These are phyloP conservation scores for Anethum foeniculum DNA, from an alignment of 140 eudicot species.

Conservation along the genomic window DNA sequence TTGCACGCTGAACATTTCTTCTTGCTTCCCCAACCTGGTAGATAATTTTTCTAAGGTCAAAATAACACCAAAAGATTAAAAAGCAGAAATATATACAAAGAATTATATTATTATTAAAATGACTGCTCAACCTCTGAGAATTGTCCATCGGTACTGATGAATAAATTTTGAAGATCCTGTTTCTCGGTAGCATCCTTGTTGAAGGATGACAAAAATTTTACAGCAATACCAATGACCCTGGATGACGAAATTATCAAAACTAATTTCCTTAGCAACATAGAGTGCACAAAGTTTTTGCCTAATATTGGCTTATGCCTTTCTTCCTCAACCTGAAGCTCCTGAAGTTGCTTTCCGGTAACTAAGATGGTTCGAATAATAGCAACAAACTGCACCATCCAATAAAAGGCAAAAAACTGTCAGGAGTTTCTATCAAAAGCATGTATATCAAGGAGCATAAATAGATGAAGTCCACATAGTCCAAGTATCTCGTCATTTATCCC, in stretches of 20 bases:
- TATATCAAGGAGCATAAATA: background rate
- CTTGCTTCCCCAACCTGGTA: slow-evolving; percentile 55
- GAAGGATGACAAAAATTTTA: slow-evolving; percentile 56
- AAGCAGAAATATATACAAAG: background rate
- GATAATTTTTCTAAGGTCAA: background rate
- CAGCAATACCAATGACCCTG: slow-evolving; percentile 39
- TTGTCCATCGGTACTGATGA: slow-evolving; percentile 43
- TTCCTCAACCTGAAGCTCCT: slow-evolving; percentile 48
- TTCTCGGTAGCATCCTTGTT: slow-evolving; percentile 82
- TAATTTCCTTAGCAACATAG: slow-evolving; percentile 58
- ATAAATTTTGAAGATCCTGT: slow-evolving; percentile 59
- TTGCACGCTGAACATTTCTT: slow-evolving; percentile 42
- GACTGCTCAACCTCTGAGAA: slow-evolving; percentile 55
- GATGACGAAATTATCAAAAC: slow-evolving; percentile 67
- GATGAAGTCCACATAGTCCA: background rate
- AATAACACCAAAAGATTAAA: background rate
- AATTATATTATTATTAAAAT: slow-evolving; percentile 6
- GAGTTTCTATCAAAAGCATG: background rate
- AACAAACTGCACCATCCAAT: slow-evolving; percentile 52
- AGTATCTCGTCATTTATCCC: background rate
- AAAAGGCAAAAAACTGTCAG: background rate
- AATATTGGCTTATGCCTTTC: slow-evolving; percentile 13
- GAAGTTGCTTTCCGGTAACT: slow-evolving; percentile 69
- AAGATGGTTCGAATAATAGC: slow-evolving; percentile 62
- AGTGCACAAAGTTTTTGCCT: slow-evolving; percentile 30